These are phyloP conservation scores for Colletotrichum sp. DNA, from an alignment of 2,329 filamentous ascomycete genomes.

Conservation along the genomic window DNA sequence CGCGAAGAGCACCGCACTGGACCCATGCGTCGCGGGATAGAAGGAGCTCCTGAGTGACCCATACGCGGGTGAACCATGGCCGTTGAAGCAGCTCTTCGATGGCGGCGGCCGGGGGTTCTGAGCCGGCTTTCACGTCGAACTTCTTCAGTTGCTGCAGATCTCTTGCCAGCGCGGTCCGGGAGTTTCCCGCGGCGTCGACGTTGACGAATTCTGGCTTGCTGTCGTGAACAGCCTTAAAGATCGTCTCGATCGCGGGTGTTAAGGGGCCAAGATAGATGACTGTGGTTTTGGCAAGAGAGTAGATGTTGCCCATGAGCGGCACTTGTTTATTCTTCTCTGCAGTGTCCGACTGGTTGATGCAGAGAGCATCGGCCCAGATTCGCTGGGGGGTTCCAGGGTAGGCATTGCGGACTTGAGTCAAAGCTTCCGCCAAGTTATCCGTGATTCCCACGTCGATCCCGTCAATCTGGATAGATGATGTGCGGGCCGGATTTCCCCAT, in stretches of 20 bases:
- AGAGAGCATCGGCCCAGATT: background rate
- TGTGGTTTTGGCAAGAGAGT: background rate
- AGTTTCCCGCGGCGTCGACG: background rate
- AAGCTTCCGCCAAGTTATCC: background rate
- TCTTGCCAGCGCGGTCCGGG: background rate
- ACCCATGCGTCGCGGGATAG: background rate
- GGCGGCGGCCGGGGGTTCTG: background rate
- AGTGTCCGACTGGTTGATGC: background rate
- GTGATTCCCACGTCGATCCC: background rate
- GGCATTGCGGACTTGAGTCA: background rate
- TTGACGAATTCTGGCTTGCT: background rate
- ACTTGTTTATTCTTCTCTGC: background rate
- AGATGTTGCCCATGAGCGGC: background rate
- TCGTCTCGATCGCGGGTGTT: background rate
- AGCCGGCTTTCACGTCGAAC: background rate
- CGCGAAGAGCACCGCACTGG: background rate
- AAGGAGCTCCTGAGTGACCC: background rate
- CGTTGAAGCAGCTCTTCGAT: background rate
- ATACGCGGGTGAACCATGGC: background rate
- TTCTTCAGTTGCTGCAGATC: background rate
- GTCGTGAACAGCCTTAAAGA: background rate
- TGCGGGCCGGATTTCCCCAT: background rate
- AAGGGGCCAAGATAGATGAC: background rate
- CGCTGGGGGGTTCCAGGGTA: fast-evolving
- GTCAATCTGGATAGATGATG: background rate